Evolutionary conservation across 2,329 filamentous ascomycete genomes (phyloP), one percentile per base, ranked within the genome.

Genomic region (Capronia coronata): DNA sequence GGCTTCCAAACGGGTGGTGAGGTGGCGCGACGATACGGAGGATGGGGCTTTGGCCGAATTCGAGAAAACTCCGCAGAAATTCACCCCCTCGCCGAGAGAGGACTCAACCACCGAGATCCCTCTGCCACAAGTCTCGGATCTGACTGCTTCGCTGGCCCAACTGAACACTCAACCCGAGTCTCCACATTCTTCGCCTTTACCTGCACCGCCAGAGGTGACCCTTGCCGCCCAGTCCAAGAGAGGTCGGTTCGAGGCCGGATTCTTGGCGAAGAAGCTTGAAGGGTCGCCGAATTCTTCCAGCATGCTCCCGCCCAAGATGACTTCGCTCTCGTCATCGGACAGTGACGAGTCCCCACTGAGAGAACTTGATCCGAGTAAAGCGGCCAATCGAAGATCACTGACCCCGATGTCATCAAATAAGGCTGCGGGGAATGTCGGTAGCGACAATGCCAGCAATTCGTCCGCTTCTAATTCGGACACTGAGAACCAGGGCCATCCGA

Each of bases 1-100:
- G 59, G 54, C 48, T 9, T 65, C 71, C 48, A 88, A 88, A 68
- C 80, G 90, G 52, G 83, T 78, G 39, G 91, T 98, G 4, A 80
- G 91, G 57, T 98, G 93, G 93, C 83, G 87, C 51, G 89, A 94
- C 62, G 93, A 97, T 61, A 87, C 84, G 1, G 85, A 94, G 63
- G 82, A 91, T 44, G 90, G 89, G 19, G 83, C 84, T 1, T 72
- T 97, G 48, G 89, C 86, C 9, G 93, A 97, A 64, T 96, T 91
- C 64, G 87, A 91, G 63, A 87, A 88, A 69, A 96, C 91, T 2
- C 91, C 93, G 1, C 79, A 89, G 65, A 86, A 83, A 63, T 53
- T 56, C 30, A 43, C 49, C n/a, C 50, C 53, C 8, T 57, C 54
- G 18, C 43, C 54, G n/a, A 49, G 51, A 4, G 67, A 77, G 7